Percentiles rank a stretch among this genome's conserved stretches.
Conservation (phyloP, 192 early-diverging fungal genomes). For the Chytriomyces confervae region DNA sequence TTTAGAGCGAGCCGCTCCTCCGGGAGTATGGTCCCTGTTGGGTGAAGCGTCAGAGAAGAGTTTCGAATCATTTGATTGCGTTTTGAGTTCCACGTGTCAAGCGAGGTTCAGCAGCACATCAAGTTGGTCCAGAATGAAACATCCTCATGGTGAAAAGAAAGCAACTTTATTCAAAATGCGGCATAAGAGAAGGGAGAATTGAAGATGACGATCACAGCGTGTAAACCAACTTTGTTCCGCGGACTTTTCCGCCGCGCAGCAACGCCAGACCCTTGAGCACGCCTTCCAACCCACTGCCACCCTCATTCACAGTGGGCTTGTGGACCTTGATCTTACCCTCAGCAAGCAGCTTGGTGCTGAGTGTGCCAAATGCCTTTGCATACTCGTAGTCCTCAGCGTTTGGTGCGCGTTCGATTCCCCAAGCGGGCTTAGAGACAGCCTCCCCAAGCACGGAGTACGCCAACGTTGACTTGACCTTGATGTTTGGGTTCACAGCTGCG, state of each 20-base stretch:
- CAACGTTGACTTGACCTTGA: conserved; percentile 24
- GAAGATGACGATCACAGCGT: conserved; percentile 4
- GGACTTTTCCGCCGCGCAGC: conserved; percentile 40
- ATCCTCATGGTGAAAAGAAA: no score
- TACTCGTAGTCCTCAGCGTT: conserved; percentile 27
- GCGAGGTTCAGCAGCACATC: no score
- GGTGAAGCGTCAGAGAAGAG: no score
- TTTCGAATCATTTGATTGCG: no score
- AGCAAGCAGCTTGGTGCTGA: conserved; percentile 26
- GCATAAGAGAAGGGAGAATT: no score
- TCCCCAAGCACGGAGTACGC: conserved; percentile 41
- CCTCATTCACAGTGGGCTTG: conserved; percentile 1
- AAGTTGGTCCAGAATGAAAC: no score
- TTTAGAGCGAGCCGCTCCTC: no score
- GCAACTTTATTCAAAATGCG: no score
- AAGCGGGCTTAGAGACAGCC: conserved; percentile 19
- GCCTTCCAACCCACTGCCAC: conserved; percentile 26
- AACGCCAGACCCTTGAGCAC: conserved; percentile 34
- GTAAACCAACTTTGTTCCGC: conserved; percentile 45
- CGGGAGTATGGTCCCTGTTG: no score
- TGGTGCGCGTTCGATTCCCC: neutral
- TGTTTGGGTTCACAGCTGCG: neutral
- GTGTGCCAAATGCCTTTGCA: conserved; percentile 28
- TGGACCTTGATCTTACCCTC: conserved; percentile 40
- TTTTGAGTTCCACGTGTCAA: no score